These are phyloP conservation scores for Pseudomonodictys pantanalensis DNA, from an alignment of 495 filamentous ascomycete species.

Conservation along the genomic window DNA sequence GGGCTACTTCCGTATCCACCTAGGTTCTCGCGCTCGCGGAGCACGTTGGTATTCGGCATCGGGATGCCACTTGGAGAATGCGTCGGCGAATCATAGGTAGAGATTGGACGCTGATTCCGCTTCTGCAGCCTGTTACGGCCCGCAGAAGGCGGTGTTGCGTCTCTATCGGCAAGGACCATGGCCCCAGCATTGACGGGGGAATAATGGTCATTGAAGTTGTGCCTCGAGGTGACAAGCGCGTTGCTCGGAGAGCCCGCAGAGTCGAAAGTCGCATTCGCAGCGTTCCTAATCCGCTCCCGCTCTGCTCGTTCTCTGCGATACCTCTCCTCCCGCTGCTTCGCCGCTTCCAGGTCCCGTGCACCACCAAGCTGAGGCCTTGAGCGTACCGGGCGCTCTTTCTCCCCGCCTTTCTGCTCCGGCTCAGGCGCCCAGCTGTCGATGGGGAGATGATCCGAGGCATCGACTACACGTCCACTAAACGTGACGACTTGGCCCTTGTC, in stretches of 20 bases:
- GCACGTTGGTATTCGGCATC: constrained; percentile 13
- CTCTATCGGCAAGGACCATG: constrained; percentile 6
- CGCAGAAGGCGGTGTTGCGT: constrained; percentile 28
- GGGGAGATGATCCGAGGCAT: constrained; percentile 90
- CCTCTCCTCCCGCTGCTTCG: constrained; percentile 21
- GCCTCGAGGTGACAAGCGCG: constrained; percentile 22
- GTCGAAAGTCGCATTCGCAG: constrained; percentile 4
- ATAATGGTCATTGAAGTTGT: neutral
- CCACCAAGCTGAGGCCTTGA: constrained; percentile 24
- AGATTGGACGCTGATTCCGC: constrained; percentile 30
- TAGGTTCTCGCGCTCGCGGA: constrained; percentile 27
- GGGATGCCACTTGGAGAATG: constrained; percentile 17
- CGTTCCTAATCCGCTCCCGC: constrained; percentile 26
- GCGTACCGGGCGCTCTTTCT: constrained; percentile 46
- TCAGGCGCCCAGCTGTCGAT: constrained; percentile 91
- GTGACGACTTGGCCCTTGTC: constrained; percentile 59
- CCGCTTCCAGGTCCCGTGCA: constrained; percentile 26
- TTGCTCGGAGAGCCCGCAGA: constrained; percentile 19
- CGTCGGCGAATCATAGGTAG: constrained; percentile 7
- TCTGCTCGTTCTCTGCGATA: constrained; percentile 15
- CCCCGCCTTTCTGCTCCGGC: constrained; percentile 70
- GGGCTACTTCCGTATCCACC: constrained; percentile 20
- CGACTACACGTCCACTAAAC: constrained; percentile 80
- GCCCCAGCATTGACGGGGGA: constrained; percentile 8
- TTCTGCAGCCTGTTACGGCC: constrained; percentile 63